Conservation (phyloP, 495 filamentous ascomycete genomes). For the Xylaria curta region DNA sequence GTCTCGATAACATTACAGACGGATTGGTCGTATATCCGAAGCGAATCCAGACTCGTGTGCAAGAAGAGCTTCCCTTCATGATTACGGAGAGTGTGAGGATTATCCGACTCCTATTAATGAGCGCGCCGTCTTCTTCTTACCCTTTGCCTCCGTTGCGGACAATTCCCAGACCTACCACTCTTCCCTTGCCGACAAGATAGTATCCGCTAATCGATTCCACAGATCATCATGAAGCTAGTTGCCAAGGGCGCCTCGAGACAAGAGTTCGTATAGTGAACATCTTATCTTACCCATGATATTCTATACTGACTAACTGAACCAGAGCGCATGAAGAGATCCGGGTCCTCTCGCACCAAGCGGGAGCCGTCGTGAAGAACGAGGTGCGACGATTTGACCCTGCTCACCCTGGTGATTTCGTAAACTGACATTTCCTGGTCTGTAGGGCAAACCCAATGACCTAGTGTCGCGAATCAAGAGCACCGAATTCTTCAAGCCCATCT, state of each 20-base stretch:
- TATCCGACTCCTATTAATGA: neutral
- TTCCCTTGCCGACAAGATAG: neutral
- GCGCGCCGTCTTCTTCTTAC: neutral
- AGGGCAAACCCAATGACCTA: slow-evolving; percentile 83
- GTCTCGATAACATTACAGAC: slow-evolving; percentile 71
- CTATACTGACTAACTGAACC: slow-evolving; percentile 4
- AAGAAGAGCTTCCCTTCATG: slow-evolving; percentile 65
- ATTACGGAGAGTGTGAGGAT: slow-evolving; percentile 35
- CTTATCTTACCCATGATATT: neutral
- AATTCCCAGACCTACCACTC: neutral
- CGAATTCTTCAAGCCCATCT: slow-evolving; percentile 84
- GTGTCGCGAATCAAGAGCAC: slow-evolving; percentile 77
- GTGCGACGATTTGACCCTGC: slow-evolving; percentile 5
- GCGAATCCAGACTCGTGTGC: slow-evolving; percentile 66
- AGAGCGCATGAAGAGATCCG: slow-evolving; percentile 87
- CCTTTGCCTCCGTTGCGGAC: neutral
- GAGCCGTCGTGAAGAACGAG: slow-evolving; percentile 74
- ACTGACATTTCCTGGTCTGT: slow-evolving; percentile 34
- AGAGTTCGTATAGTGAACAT: slow-evolving; percentile 49
- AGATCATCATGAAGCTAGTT: slow-evolving; percentile 86
- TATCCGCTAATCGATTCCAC: slow-evolving; percentile 32
- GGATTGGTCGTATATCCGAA: slow-evolving; percentile 79
- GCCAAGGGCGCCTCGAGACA: slow-evolving; percentile 79
- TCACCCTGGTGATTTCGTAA: neutral
- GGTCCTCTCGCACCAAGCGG: slow-evolving; percentile 86